phyloP scores from a whole-genome alignment of 331 rosid species.

The Prunus yedoensis region DNA sequence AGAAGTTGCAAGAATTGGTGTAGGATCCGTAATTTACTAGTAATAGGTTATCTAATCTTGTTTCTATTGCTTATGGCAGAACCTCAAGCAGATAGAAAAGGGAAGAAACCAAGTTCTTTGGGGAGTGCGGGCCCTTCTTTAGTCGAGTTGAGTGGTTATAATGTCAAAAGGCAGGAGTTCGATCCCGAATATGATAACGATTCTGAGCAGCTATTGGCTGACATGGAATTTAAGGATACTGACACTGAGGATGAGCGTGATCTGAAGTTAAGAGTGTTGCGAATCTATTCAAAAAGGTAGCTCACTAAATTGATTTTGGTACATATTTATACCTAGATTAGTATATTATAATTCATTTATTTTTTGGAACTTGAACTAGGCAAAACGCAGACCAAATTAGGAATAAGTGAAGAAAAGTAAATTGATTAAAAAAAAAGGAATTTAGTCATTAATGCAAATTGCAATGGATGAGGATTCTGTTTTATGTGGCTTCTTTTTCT shows the following conservation, averaged over 20 bases:
- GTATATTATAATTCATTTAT: not conserved
- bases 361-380: not conserved
- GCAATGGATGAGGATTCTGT: not conserved
- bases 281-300: constrained; percentile 79
- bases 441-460: not conserved
- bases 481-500: not conserved
- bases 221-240: constrained; percentile 94
- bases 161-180: constrained; percentile 80
- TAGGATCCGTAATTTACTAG: not conserved
- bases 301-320: constrained; percentile 15
- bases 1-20: not conserved
- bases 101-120: constrained; percentile 56
- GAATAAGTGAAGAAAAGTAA: constrained; percentile 1
- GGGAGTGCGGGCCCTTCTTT: constrained; percentile 79
- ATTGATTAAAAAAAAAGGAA: not conserved
- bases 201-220: constrained; percentile 87
- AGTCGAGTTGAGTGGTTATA: constrained; percentile 85
- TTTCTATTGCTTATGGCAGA: constrained; percentile 41
- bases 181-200: constrained; percentile 97
- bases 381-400: not conserved
- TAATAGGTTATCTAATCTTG: not conserved
- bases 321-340: not conserved
- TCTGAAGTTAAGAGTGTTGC: constrained; percentile 74
- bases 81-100: constrained; percentile 67
- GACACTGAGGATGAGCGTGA: constrained; percentile 88